A percentile compares a stretch with the other conserved stretches of the same genome.
Conservation (phyloP, 2,329 filamentous ascomycete species). For the Diplodia corticola region DNA sequence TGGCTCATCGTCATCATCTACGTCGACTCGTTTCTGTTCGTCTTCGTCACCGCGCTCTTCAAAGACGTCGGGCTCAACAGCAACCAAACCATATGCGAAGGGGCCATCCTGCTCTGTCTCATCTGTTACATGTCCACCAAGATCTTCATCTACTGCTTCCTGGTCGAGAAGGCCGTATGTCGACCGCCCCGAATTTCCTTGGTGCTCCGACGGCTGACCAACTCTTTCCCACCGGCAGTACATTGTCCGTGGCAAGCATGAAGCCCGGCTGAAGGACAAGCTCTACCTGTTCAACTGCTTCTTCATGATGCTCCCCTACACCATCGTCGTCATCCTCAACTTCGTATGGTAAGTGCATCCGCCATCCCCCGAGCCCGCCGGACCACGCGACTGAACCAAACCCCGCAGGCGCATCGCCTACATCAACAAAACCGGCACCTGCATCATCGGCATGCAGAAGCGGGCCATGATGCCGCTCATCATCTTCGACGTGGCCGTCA, state of each 20-base stretch:
- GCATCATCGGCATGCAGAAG: constrained; percentile 63
- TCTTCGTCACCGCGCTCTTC: constrained; percentile 58
- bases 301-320: constrained; percentile 7
- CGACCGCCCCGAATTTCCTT: too few species aligned
- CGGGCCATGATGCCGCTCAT: constrained; percentile 63
- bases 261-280: not conserved
- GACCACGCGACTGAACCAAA: not conserved
- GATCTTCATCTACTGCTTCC: constrained; percentile 12
- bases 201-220: too few species aligned
- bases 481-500: constrained; percentile 60
- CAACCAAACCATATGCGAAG: constrained; percentile 53
- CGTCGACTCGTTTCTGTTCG: constrained; percentile 60
- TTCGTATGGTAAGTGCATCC: not conserved
- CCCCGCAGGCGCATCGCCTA: constrained; percentile 55
- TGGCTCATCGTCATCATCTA: constrained; percentile 60
- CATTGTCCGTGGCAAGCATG: not conserved
- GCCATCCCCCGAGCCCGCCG: too few species aligned
- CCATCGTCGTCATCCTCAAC: not conserved
- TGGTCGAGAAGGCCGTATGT: constrained; percentile 15
- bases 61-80: constrained; percentile 59
- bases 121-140: constrained; percentile 14
- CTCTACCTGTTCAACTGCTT: constrained; percentile 13
- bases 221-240: not conserved
- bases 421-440: constrained; percentile 49
- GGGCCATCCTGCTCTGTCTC: constrained; percentile 57